phyloP scores from a whole-genome alignment of 2,329 filamentous ascomycete genomes.

The Fusarium pseudocircinatum region DNA sequence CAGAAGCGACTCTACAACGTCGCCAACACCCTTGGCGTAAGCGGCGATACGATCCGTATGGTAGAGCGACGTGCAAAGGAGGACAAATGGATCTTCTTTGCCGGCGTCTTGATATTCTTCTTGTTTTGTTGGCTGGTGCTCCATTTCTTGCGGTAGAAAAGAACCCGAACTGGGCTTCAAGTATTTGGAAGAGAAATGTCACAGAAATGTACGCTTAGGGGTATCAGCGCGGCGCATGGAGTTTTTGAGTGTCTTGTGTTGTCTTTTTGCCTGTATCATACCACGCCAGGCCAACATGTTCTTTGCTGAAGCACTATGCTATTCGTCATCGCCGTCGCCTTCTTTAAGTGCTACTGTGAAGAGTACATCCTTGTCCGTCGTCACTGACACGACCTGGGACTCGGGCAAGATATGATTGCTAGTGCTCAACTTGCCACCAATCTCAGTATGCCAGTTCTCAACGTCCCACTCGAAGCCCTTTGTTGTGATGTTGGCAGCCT shows the following conservation, averaged over 20 bases:
- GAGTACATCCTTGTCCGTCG: slow-evolving; percentile 71
- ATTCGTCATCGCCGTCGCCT: slow-evolving; percentile 49
- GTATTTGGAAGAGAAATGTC: slow-evolving; percentile 2
- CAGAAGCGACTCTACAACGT: slow-evolving; percentile 91
- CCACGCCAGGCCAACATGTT: slow-evolving; percentile 10
- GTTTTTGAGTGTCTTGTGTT: slow-evolving; percentile 33
- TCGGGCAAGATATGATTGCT: slow-evolving; percentile 77
- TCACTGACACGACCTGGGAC: slow-evolving; percentile 68
- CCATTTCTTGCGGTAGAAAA: slow-evolving; percentile 73
- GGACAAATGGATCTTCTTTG: slow-evolving; percentile 98
- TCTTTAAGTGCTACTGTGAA: slow-evolving; percentile 76
- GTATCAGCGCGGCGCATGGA: slow-evolving; percentile 45
- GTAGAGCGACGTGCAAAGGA: slow-evolving; percentile 90
- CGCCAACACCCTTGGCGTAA: slow-evolving; percentile 91
- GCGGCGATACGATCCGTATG: slow-evolving; percentile 96
- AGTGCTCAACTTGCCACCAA: slow-evolving; percentile 79
- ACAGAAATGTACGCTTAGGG: slow-evolving; percentile 20
- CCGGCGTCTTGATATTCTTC: slow-evolving; percentile 86
- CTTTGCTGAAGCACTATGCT: background rate
- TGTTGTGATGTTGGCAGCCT: slow-evolving; percentile 81
- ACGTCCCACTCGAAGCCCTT: slow-evolving; percentile 93
- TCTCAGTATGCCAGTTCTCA: slow-evolving; percentile 77
- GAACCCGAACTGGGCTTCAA: background rate
- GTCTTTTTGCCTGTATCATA: slow-evolving; percentile 27
- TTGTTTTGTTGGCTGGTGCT: slow-evolving; percentile 91